A percentile compares a stretch with the other conserved stretches of the same genome.
Evolutionary conservation across 73 alveolate species (phyloP).

Genomic region (Breviolum minutum): DNA sequence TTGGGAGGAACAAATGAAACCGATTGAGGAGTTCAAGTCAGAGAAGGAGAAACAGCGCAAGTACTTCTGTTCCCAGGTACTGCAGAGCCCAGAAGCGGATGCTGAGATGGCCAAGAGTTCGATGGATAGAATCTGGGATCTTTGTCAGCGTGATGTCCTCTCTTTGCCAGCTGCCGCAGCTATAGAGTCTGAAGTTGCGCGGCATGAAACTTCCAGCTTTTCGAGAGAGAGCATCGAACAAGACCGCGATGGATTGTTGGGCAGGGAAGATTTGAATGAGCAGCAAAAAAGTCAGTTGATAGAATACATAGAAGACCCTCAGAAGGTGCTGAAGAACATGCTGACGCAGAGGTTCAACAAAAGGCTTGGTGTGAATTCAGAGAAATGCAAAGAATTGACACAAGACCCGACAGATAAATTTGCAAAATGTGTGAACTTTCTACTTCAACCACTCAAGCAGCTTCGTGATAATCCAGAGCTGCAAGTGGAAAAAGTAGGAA

Average conservation of each 20-base stretch:
- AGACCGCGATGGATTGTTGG: background rate
- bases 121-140: background rate
- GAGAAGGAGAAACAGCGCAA: conserved; percentile 22
- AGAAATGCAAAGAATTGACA: background rate
- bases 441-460: background rate
- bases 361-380: background rate
- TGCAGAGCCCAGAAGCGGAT: background rate
- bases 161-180: background rate
- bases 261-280: background rate
- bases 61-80: conserved; percentile 39
- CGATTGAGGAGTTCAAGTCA: conserved; percentile 30
- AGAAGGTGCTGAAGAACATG: background rate
- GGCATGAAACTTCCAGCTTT: no score
- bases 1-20: conserved; percentile 16
- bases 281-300: background rate
- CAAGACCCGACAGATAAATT: background rate
- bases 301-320: background rate
- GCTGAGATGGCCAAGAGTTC: background rate
- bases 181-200: no score
- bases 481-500: conserved; percentile 5
- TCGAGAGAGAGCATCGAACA: background rate
- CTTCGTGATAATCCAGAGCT: conserved; percentile 9
- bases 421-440: background rate
- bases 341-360: background rate
- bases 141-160: no score